Evolutionary conservation across 306 rosid genomes (phyloP).

Genomic region (Medicago ruthenica): DNA sequence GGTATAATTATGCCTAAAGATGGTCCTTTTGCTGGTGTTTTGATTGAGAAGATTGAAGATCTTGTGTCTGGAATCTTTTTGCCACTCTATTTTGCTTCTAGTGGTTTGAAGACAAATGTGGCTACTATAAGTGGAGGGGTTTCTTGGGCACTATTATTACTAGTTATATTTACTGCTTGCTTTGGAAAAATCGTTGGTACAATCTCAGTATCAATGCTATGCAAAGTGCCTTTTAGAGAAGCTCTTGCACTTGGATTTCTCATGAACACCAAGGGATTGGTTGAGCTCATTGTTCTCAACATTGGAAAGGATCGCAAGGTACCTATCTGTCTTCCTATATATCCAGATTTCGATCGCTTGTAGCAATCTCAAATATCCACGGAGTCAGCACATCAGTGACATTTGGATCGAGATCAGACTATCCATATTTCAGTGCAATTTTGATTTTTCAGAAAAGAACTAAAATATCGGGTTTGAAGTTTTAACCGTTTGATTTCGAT

Average conservation of each 20-base stretch:
- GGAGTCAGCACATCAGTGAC: no score
- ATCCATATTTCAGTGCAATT: no score
- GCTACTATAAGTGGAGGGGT: constrained; percentile 64
- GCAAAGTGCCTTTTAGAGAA: constrained; percentile 62
- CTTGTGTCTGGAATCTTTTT: constrained; percentile 63
- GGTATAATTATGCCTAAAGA: constrained; percentile 73
- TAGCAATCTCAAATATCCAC: no score
- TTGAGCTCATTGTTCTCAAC: constrained; percentile 82
- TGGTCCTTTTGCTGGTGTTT: constrained; percentile 66
- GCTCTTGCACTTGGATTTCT: constrained; percentile 73
- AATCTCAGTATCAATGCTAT: constrained; percentile 37
- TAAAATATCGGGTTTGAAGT: no score
- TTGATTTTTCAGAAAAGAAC: no score
- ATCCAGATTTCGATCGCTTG: neutral
- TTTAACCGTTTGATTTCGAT: no score
- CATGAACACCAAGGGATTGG: constrained; percentile 83
- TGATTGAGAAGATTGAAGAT: constrained; percentile 76
- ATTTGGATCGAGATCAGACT: no score
- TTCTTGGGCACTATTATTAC: constrained; percentile 66
- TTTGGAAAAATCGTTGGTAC: constrained; percentile 78
- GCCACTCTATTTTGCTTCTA: constrained; percentile 75
- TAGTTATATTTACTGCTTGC: constrained; percentile 70
- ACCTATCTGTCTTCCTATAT: neutral
- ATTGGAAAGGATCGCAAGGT: constrained; percentile 86
- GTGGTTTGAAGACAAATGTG: constrained; percentile 75